Evolutionary conservation across 2,329 filamentous ascomycete genomes (phyloP).

Genomic region (Cercospora berteroae): DNA sequence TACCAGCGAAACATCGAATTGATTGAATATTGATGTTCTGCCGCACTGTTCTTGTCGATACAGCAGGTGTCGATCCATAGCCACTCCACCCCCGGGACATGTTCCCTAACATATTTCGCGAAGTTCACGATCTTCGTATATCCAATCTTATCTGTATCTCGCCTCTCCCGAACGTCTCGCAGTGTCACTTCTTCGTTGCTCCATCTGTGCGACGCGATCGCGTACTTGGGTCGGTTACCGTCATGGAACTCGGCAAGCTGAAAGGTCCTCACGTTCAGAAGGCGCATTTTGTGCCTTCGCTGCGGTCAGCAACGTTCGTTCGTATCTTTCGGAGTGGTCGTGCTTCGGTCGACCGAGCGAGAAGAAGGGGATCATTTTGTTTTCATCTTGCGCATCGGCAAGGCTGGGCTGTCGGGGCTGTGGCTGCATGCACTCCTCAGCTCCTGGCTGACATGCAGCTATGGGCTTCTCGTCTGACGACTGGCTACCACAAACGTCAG

Average conservation of each 20-base stretch:
- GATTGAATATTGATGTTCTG: constrained; percentile 25
- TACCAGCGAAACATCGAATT: constrained; percentile 31
- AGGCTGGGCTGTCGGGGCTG: too few species aligned
- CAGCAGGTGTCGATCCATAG: constrained; percentile 31
- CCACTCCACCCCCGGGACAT: constrained; percentile 22
- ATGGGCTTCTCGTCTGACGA: too few species aligned
- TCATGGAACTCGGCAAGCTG: constrained; percentile 19
- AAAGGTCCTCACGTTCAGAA: constrained; percentile 21
- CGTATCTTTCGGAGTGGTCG: too few species aligned
- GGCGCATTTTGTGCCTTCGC: constrained; percentile 13
- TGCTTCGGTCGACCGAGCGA: too few species aligned
- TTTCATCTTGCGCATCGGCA: too few species aligned
- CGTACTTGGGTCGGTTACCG: constrained; percentile 19
- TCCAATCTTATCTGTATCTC: constrained; percentile 16
- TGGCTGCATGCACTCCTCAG: too few species aligned
- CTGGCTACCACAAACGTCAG: too few species aligned
- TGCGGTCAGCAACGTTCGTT: too few species aligned
- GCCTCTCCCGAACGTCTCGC: constrained; percentile 14
- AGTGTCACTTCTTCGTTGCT: constrained; percentile 16
- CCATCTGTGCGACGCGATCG: constrained; percentile 25
- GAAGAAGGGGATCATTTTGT: too few species aligned
- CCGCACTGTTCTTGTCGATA: constrained; percentile 24
- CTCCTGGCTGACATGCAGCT: too few species aligned
- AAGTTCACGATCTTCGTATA: constrained; percentile 26
- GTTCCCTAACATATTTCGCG: constrained; percentile 18